Percentiles rank a stretch among this genome's conserved stretches.
phyloP scores from a whole-genome alignment of 2,329 filamentous ascomycete genomes.

The Penicillium sp. region DNA sequence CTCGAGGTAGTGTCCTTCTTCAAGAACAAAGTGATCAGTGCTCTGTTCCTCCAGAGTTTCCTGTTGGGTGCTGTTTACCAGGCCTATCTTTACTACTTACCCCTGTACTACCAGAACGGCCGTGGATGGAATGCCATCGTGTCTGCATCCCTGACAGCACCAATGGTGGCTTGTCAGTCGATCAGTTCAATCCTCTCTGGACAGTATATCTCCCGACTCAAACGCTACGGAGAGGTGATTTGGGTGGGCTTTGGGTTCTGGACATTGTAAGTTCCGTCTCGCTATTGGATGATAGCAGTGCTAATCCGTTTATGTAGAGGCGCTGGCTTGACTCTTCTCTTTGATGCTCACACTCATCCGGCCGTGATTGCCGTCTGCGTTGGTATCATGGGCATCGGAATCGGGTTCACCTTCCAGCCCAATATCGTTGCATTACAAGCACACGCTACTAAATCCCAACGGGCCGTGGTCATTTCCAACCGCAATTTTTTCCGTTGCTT shows the following conservation, averaged over 20 bases:
- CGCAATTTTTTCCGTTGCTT: slow-evolving; percentile 58
- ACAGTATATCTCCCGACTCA: slow-evolving; percentile 52
- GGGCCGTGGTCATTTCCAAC: slow-evolving; percentile 57
- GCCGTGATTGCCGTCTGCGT: slow-evolving; percentile 50
- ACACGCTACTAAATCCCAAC: slow-evolving; percentile 51
- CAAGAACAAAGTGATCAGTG: slow-evolving; percentile 47
- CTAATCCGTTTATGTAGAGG: slow-evolving; percentile 33
- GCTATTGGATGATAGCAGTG: background rate
- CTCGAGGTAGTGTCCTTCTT: slow-evolving; percentile 44
- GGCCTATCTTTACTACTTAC: slow-evolving; percentile 55
- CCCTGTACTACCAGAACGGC: slow-evolving; percentile 58
- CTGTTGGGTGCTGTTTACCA: slow-evolving; percentile 57
- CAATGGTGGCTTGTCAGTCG: slow-evolving; percentile 47
- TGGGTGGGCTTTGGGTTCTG: slow-evolving; percentile 45
- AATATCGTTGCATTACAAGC: slow-evolving; percentile 55
- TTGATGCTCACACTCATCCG: slow-evolving; percentile 41
- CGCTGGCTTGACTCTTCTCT: slow-evolving; percentile 49
- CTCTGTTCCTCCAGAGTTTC: slow-evolving; percentile 55
- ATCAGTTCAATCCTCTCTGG: slow-evolving; percentile 43
- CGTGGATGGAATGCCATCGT: slow-evolving; percentile 41
- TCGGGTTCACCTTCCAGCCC: slow-evolving; percentile 51
- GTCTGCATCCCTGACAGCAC: slow-evolving; percentile 49
- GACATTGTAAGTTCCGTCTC: slow-evolving; percentile 37
- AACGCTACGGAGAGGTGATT: slow-evolving; percentile 56
- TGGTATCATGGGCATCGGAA: slow-evolving; percentile 48